Base-by-base conservation (phyloP, 2,329 filamentous ascomycete genomes). In the Daldinia sp. region DNA sequence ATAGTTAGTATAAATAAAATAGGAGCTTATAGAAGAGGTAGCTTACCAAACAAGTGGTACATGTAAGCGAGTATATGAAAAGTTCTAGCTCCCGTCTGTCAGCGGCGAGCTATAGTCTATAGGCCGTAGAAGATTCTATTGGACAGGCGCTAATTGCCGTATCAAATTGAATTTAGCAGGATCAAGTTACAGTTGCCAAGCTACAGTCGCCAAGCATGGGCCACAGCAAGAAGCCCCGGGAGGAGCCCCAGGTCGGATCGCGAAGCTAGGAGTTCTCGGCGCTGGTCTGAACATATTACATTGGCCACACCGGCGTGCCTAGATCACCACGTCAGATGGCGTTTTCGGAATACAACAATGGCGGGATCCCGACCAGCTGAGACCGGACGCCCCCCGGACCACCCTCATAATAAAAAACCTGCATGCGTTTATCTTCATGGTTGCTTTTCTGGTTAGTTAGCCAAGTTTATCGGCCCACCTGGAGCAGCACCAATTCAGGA, bases 141-240 rank as follows among this genome's bases (percentile, higher is more conserved):
- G 46, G 46, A 51, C 28, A 33, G 15, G 46, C 6, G 46, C 15
- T 33, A 51, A 33, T 18, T 30, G 46, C 26, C 46, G 26, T 51
- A 51, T 51, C 26, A n/a, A 51, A 51, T 30, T 9, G 46, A 50
- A 50, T 30, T 50, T 50, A 30, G 18, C 28, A 54, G 50, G 50
- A 37, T 54, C 56, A 51, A 58, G 37, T 39, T 60, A 18, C 60
- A 46, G 50, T 50, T 26, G 63, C 63, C 56, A 67, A 67, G 63
- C 50, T 60, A 13, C 56, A 51, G 55, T 42, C 30, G 63, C 63
- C 56, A 67, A 67, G 63, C 55, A 58, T 23, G 35, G 57, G 62
- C 54, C 48, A 37, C 50, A 65, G 28, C 12, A 65, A n/a, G 57
- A 60, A 63, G 60, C 63, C 44, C 67, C 63, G 67, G 55, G 51